Evolutionary conservation across 2,329 filamentous ascomycete species (phyloP).

Genomic region (Diaporthe sp.): DNA sequence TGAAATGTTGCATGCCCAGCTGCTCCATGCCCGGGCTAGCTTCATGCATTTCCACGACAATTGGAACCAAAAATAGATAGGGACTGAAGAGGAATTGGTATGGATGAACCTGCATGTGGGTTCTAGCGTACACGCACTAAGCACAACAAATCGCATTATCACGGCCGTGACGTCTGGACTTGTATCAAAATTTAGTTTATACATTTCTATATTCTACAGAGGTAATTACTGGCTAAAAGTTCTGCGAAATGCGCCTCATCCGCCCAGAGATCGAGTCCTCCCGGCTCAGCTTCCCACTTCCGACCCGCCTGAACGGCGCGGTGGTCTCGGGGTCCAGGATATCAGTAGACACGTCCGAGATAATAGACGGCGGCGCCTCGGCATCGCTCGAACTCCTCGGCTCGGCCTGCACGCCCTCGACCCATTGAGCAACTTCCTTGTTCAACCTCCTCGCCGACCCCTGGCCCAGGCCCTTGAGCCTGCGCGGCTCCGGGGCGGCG

Average conservation of each 20-base stretch:
- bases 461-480: constrained; percentile 35
- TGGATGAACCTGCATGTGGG: too few species aligned
- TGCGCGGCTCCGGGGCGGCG: background rate
- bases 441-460: constrained; percentile 24
- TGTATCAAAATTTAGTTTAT: background rate
- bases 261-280: background rate
- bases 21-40: background rate
- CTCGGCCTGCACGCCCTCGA: constrained; percentile 14
- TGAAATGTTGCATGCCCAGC: background rate
- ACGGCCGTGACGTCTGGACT: background rate
- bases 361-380: background rate
- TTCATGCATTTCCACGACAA: background rate
- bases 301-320: background rate
- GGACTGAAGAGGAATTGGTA: background rate
- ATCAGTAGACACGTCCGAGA: constrained; percentile 9
- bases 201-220: constrained; percentile 18
- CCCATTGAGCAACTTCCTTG: constrained; percentile 22
- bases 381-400: background rate
- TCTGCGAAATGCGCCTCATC: constrained; percentile 25
- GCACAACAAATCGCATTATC: background rate
- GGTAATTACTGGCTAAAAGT: constrained; percentile 2
- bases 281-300: background rate
- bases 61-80: too few species aligned
- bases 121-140: too few species aligned
- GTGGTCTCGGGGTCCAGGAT: background rate